Conservation (phyloP, 1,284 basidiomycete genomes). For the Trichosporon asahii region DNA sequence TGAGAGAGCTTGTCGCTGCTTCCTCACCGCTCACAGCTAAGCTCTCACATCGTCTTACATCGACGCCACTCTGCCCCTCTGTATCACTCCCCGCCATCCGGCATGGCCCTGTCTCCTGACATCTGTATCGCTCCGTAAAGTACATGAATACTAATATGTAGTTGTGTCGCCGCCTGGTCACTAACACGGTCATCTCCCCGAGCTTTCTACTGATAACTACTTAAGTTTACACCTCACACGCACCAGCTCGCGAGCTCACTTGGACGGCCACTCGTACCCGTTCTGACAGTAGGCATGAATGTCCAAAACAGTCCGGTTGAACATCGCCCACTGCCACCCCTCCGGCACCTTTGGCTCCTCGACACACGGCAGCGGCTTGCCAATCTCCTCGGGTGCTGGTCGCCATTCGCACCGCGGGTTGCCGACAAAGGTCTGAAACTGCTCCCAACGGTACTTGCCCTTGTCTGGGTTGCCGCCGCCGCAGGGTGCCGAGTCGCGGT, state of each 20-base stretch:
- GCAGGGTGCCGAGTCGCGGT: neutral
- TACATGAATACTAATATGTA: neutral
- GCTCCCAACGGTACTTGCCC: neutral
- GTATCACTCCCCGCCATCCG: neutral
- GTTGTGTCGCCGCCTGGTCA: neutral
- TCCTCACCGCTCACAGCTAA: too few species aligned
- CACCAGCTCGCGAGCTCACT: neutral
- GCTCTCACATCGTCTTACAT: too few species aligned
- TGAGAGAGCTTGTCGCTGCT: neutral
- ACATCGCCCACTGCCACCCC: neutral
- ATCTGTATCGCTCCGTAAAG: neutral
- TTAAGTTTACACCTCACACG: too few species aligned
- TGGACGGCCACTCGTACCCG: neutral
- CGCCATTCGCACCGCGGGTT: neutral
- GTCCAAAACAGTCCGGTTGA: neutral
- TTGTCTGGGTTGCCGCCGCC: neutral
- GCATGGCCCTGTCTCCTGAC: neutral
- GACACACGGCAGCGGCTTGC: neutral
- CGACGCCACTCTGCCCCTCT: neutral
- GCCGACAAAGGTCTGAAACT: neutral
- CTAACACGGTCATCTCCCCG: neutral
- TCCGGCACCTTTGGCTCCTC: neutral
- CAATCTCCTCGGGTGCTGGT: neutral
- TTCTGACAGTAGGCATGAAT: slow-evolving; percentile 4
- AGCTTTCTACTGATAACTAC: too few species aligned